Conservation (phyloP, 129 eudicot genomes). For the Saposhnikovia divaricata region DNA sequence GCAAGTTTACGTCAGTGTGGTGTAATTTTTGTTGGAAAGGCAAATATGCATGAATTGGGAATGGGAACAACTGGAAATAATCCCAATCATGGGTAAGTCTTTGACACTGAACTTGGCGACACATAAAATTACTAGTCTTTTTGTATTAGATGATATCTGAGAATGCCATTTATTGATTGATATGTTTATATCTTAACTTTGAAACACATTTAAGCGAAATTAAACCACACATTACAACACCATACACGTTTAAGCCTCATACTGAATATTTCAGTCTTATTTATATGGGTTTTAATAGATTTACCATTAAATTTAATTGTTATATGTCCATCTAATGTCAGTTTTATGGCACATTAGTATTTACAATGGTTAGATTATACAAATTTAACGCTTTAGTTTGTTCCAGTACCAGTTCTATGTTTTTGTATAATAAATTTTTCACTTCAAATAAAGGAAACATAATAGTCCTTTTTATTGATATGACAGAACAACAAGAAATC, state of each 20-base stretch:
- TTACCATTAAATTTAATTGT: neutral
- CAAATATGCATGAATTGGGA: conserved; percentile 99
- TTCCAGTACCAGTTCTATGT: too few species aligned
- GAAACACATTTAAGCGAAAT: neutral
- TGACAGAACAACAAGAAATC: conserved; percentile 90
- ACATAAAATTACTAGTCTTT: neutral
- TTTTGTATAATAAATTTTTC: neutral
- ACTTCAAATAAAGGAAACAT: neutral
- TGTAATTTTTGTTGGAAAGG: conserved; percentile 87
- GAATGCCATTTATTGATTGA: neutral
- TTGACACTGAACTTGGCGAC: neutral
- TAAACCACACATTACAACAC: neutral
- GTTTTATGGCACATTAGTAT: neutral
- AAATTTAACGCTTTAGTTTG: neutral
- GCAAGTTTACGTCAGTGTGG: conserved; percentile 81
- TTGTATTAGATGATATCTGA: neutral
- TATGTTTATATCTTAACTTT: neutral
- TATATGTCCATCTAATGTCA: neutral
- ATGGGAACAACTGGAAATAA: conserved; percentile 94
- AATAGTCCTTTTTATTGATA: neutral
- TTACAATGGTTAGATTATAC: neutral
- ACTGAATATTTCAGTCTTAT: neutral
- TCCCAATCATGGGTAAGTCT: conserved; percentile 75
- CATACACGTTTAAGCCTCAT: neutral
- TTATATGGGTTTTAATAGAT: neutral